phyloP scores from a whole-genome alignment of 164 flowering plant genomes.

The Buxus sempervirens region DNA sequence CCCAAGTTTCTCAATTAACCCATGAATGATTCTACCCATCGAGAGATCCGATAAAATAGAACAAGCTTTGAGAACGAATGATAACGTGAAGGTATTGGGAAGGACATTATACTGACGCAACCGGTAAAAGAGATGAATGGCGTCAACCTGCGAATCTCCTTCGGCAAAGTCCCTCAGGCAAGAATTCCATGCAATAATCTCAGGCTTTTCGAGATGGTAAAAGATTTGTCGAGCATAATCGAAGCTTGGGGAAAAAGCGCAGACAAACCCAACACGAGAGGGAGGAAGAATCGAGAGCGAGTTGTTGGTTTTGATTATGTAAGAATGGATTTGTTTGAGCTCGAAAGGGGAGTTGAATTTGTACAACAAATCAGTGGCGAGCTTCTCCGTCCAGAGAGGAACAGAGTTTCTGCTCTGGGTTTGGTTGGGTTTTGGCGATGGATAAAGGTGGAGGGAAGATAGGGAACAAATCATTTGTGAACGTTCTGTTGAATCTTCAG shows the following conservation, averaged over 20 bases:
- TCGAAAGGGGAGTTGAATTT: conserved; percentile 49
- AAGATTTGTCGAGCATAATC: conserved; percentile 45
- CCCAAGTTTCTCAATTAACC: conserved; percentile 55
- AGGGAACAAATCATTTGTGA: not conserved
- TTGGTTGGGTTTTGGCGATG: conserved; percentile 14
- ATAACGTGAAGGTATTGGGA: conserved; percentile 50
- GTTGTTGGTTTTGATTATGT: conserved; percentile 45
- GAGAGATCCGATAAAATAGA: conserved; percentile 24
- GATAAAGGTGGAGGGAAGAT: conserved; percentile 9
- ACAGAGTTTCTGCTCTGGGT: not conserved
- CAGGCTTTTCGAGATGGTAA: conserved; percentile 18
- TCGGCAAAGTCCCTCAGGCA: conserved; percentile 50
- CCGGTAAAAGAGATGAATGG: conserved; percentile 40
- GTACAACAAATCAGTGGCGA: conserved; percentile 13
- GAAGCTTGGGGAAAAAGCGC: conserved; percentile 43
- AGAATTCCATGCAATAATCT: conserved; percentile 44
- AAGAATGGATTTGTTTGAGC: conserved; percentile 60
- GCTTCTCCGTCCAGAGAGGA: not conserved
- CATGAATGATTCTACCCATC: conserved; percentile 52
- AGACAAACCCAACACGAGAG: conserved; percentile 39
- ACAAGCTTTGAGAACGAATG: conserved; percentile 66
- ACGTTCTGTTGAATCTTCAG: not conserved
- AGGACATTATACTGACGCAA: conserved; percentile 29
- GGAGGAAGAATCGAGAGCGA: conserved; percentile 45
- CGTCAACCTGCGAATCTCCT: conserved; percentile 38